Conservation (phyloP, 768 basidiomycete genomes). For the Leccinellum rugosiceps region DNA sequence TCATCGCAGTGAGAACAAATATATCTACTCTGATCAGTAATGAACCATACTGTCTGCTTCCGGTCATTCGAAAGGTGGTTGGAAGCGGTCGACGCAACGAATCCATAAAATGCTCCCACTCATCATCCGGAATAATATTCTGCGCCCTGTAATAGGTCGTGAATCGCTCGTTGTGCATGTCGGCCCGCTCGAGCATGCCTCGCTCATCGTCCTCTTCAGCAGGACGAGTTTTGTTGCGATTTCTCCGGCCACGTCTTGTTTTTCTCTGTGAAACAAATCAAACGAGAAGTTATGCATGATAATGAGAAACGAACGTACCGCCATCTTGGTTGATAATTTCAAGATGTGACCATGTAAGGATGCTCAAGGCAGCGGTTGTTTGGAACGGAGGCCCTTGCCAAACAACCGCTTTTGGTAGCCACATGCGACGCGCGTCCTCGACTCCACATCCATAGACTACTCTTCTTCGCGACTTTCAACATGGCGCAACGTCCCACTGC, state of each 20-base stretch:
- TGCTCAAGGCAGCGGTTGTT: conserved; percentile 21
- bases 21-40: not conserved
- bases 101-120: conserved; percentile 76
- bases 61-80: conserved; percentile 91
- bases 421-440: conserved; percentile 32
- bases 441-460: not conserved
- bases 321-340: conserved; percentile 8
- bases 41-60: conserved; percentile 71
- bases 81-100: conserved; percentile 72
- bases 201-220: conserved; percentile 40
- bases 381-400: conserved; percentile 31
- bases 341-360: not conserved
- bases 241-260: conserved; percentile 13
- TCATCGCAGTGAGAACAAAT: conserved; percentile 12
- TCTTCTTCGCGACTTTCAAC: conserved; percentile 12
- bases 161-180: conserved; percentile 72
- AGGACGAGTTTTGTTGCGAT: not conserved
- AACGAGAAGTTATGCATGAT: not conserved
- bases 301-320: conserved; percentile 9
- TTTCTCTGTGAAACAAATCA: conserved; percentile 10
- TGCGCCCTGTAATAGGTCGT: conserved; percentile 72
- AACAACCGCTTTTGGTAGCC: conserved; percentile 28
- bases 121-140: conserved; percentile 66
- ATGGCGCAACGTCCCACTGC: conserved; percentile 63
- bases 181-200: conserved; percentile 52